These are phyloP conservation scores for Candida chauliodis DNA, from an alignment of 805 yeast genomes.

Conservation along the genomic window DNA sequence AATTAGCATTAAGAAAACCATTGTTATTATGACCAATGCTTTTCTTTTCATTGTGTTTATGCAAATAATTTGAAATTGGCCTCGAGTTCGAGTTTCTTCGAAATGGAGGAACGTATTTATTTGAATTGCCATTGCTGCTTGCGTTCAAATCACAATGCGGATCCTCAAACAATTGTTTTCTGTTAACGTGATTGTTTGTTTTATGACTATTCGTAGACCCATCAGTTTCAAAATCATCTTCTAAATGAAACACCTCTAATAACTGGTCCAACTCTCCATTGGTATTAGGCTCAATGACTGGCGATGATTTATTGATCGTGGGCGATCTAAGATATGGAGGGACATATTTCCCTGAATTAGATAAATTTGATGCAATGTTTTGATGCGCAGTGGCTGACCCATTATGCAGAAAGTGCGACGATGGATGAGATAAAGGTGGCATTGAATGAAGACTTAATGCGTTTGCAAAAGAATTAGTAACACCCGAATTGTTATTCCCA, in stretches of 20 bases:
- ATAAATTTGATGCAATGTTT: conserved; percentile 2
- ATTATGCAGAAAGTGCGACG: not conserved
- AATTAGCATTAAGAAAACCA: conserved; percentile 4
- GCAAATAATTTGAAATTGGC: conserved; percentile 3
- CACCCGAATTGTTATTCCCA: not conserved
- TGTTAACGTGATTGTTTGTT: not conserved
- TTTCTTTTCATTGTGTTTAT: conserved; percentile 6
- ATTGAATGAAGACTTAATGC: conserved; percentile 1
- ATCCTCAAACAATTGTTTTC: conserved; percentile 28
- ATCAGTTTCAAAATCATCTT: conserved; percentile 30
- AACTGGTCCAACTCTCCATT: conserved; percentile 33
- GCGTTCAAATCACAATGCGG: conserved; percentile 14
- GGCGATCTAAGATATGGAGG: conserved; percentile 44
- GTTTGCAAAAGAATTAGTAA: not conserved
- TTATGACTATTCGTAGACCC: not conserved
- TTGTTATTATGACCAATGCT: not conserved
- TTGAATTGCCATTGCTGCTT: not conserved
- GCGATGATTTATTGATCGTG: conserved; percentile 23
- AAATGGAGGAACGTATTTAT: conserved; percentile 69
- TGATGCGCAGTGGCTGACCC: not conserved
- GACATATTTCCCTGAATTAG: conserved; percentile 30
- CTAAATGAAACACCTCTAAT: conserved; percentile 41
- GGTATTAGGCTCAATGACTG: conserved; percentile 26
- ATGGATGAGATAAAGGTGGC: conserved; percentile 6
- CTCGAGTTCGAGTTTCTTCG: conserved; percentile 45